Evolutionary conservation across 2,329 filamentous ascomycete genomes (phyloP), one percentile per base, ranked within the genome.

Genomic region (Sordariomycetes sp.): DNA sequence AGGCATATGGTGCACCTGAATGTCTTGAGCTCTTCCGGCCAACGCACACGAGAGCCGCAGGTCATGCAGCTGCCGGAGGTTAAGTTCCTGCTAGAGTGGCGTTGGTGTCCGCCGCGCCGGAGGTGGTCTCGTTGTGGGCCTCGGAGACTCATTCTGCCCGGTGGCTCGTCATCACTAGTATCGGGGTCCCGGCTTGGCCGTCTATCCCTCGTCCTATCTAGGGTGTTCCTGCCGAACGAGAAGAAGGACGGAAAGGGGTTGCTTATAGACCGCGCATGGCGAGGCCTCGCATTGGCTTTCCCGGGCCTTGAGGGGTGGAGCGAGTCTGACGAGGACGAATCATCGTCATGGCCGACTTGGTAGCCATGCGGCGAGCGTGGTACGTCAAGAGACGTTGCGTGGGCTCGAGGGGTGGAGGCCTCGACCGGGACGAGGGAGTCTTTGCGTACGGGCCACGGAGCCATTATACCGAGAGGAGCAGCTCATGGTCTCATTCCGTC

Each of bases 1-100:
- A 89, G 75, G 70, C 91, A 96, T 58, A 89, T 87, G 50, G 88
- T 88, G 70, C 91, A 96, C 64, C 90, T 82, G 70, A 94, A 96
- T 43, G 87, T 81, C 40, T 81, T 81, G 61, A 91, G 72, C 57
- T 86, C 82, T 61, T 79, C 82, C 1, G 90, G 90, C 86, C 90
- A 96, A 59, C 87, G 81, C 62, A 95, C 86, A 59, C 85, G 82
- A 58, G 87, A 88, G 65, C 87, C 88, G 70, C 91, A 96, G 37
- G 90, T 92, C 82, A 93, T 91, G 69, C 91, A 96, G 64, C 83
- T 85, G 24, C 89, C 88, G 35, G 83, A 86, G 32, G 78, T 76
- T 65, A 87, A 82, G 63, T 89, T 83, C 63, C 79, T 82, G 62
- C 69, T 74, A 8, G 50, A 20, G n/a, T 46, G 18, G 35, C 68